Base-by-base conservation (phyloP, 371 early-diverging fungal genomes). In the Paraphysoderma sedebokerense region DNA sequence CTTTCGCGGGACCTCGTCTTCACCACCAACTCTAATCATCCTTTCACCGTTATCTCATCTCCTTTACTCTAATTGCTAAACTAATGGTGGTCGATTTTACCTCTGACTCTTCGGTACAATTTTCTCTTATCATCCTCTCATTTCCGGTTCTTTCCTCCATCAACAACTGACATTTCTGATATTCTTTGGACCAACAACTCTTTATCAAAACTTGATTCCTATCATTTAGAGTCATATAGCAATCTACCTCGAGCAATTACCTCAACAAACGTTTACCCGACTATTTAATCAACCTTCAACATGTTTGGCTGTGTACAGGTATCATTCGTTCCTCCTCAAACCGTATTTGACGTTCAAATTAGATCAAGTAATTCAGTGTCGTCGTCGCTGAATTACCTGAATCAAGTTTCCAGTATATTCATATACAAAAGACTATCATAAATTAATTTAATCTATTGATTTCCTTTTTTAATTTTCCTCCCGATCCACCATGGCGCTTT, bases 251-350 rank as follows among this genome's bases (percentile, higher is more conserved):
- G 84, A 87, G 59, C 72, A 76, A 3, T 65, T 90, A 26, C 86
- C 87, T 1, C 62, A 68, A 15, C 60, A 68, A 40, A 82, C 82
- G 11, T 79, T 83, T 49, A 70, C 77, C 38, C 69, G 81, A 0
- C 65, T 93, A 24, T 93, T 85, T 51, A 63, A 77, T 46, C 83
- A 83, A 44, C 92, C 92, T 12, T 82, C 95, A 12, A 86, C 92
- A 53, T 92, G 91, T 57, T 69, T 93, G 34, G 90, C 92, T 22
- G 77, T 91, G 40, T 82, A 91, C 52, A 74, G 95, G 85, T 84
- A 63, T n/a, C 42, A 37, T 5, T 9, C 2, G 13, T 17, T 0
- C 11, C 4, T 8, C 23, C 15, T 13, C 31, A 13, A 8, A 34
- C 26, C 27, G 27, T 17, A 45, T 44, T 24, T 38, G 2, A 33